These are phyloP conservation scores for Dacryopinax spathularia DNA, from an alignment of 768 basidiomycete genomes.

Conservation along the genomic window DNA sequence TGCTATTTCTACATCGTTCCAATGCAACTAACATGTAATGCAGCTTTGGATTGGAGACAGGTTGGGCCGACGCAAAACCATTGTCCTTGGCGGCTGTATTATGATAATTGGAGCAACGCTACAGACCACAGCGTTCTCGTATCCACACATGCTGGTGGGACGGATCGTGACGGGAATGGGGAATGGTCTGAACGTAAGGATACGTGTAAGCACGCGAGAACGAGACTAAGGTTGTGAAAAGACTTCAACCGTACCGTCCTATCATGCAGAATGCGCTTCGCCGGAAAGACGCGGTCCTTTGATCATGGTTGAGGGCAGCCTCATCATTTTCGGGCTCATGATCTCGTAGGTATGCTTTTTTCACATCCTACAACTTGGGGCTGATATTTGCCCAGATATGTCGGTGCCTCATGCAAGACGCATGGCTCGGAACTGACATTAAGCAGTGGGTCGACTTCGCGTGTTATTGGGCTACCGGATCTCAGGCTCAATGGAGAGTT, in stretches of 20 bases:
- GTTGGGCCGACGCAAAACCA: constrained; percentile 16
- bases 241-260: constrained; percentile 52
- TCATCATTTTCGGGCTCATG: constrained; percentile 52
- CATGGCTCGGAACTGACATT: background rate
- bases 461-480: constrained; percentile 38
- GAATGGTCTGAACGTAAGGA: constrained; percentile 51
- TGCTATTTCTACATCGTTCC: background rate
- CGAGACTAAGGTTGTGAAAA: constrained; percentile 15
- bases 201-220: constrained; percentile 11
- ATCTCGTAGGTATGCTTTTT: constrained; percentile 33
- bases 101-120: constrained; percentile 18
- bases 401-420: background rate
- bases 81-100: constrained; percentile 13
- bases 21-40: background rate
- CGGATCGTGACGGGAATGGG: constrained; percentile 49
- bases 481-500: constrained; percentile 47
- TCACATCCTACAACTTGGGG: too few species aligned
- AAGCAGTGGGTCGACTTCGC: constrained; percentile 47
- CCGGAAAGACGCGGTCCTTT: constrained; percentile 44
- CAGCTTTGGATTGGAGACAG: constrained; percentile 18
- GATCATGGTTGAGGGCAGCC: constrained; percentile 50
- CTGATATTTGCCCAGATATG: background rate
- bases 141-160: constrained; percentile 48
- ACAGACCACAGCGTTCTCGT: constrained; percentile 34
- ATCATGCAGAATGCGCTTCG: constrained; percentile 53